A percentile compares a stretch with the other conserved stretches of the same genome.
Conservation (phyloP, 371 early-diverging fungal genomes). For the Mucor piriformis region DNA sequence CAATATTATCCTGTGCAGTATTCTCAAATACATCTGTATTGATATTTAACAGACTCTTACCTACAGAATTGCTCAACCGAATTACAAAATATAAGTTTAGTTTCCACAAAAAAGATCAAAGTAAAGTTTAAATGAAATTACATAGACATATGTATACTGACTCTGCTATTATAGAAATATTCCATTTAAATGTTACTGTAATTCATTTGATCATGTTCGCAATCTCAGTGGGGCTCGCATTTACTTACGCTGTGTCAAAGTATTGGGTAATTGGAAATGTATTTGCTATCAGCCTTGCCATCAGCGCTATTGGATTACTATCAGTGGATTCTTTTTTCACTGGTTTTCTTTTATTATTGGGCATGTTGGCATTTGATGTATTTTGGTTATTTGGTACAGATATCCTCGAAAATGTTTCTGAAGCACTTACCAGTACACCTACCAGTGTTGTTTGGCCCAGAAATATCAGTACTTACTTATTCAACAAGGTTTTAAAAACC, state of each 20-base stretch:
- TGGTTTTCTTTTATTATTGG: constrained; percentile 84
- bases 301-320: constrained; percentile 12
- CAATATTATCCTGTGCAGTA: constrained; percentile 14
- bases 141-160: neutral
- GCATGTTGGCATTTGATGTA: constrained; percentile 90
- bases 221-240: constrained; percentile 12
- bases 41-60: constrained; percentile 5
- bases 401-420: constrained; percentile 93
- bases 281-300: constrained; percentile 22
- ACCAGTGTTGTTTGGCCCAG: constrained; percentile 90
- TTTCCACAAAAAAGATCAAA: constrained; percentile 7
- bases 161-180: constrained; percentile 13
- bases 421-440: constrained; percentile 82
- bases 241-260: constrained; percentile 14
- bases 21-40: constrained; percentile 18
- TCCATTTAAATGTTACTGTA: constrained; percentile 22
- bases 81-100: constrained; percentile 16
- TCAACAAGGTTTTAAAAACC: constrained; percentile 38
- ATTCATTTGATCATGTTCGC: constrained; percentile 16
- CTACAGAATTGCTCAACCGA: neutral
- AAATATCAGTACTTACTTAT: constrained; percentile 49
- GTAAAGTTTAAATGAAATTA: constrained; percentile 6
- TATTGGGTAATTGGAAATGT: constrained; percentile 25
- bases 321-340: constrained; percentile 67
- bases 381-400: constrained; percentile 97